Base-by-base conservation (phyloP, 257 asterid genomes). In the Nicotiana attenuata region DNA sequence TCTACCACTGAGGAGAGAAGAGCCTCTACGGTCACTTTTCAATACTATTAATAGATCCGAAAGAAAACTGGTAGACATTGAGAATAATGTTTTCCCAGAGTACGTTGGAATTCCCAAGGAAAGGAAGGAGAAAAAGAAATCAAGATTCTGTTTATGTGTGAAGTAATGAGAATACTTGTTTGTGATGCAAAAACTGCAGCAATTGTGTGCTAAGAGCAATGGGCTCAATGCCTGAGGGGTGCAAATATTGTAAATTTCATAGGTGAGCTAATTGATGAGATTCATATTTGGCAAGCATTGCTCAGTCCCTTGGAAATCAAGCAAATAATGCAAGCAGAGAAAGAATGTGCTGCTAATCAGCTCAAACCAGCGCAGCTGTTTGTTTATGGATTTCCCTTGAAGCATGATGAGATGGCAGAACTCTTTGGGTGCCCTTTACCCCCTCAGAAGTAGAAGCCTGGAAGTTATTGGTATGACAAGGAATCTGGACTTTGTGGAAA, bases 381-480 rank as follows among this genome's bases (percentile, higher is more conserved):
- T 63, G 97, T 94, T 66, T 91, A 94, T 64, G 97, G 95, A 17
- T 90, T 73, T 85, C 97, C 96, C 56, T 68, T 94, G 77, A 94
- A 92, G 67, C 88, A 92, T 5, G 97, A 92, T 82, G 97, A 93
- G 85, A 91, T 92, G 97, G 91, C 85, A 0, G 97, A 94, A 29
- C 92, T 94, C 57, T 88, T 94, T 13, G 97, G 92, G 6, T 31
- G 35, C 35, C 35, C 35, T 31, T 31, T 31, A 31, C 33, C 5
- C 35, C 35, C 35, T 31, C 35, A 31, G 35, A 31, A 4, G 35
- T 73, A 92, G 87, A 93, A 92, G 86, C 98, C 98, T 0, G 98
- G 98, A n/a, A n/a, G 86, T 80, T 94, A 93, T 86, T 94, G 98
- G 97, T 94, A 94, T 82, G 98, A 94, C 83, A 94, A 92, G 83